These are phyloP conservation scores for Hyphodiscus sp. DNA, from an alignment of 2,329 filamentous ascomycete species.

Conservation along the genomic window DNA sequence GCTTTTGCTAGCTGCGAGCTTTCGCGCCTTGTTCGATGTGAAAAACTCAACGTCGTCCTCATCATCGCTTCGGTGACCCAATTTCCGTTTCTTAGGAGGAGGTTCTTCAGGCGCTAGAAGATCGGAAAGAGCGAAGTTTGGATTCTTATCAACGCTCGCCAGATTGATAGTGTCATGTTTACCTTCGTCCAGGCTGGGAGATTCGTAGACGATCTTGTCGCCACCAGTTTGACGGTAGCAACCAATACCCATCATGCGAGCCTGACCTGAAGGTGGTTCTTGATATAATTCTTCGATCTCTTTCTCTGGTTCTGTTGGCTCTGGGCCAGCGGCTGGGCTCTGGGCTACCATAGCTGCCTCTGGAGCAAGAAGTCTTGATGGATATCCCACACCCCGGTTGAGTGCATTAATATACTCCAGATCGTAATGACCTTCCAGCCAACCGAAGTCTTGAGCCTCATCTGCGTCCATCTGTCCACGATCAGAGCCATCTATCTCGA, in stretches of 20 bases:
- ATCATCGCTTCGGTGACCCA: slow-evolving; percentile 13
- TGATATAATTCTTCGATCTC: slow-evolving; percentile 14
- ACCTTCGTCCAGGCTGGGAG: slow-evolving; percentile 16
- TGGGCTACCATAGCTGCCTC: slow-evolving; percentile 14
- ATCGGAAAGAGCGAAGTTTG: slow-evolving; percentile 21
- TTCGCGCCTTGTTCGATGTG: slow-evolving; percentile 21
- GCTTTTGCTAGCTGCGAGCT: slow-evolving; percentile 12
- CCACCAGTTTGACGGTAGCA: slow-evolving; percentile 25
- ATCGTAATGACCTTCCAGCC: slow-evolving; percentile 15
- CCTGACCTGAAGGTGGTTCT: slow-evolving; percentile 18
- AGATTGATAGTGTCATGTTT: slow-evolving; percentile 3
- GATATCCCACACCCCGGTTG: slow-evolving; percentile 14
- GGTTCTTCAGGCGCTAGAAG: slow-evolving; percentile 16
- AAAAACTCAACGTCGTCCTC: slow-evolving; percentile 25
- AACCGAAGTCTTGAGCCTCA: slow-evolving; percentile 4
- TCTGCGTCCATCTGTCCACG: slow-evolving; percentile 3
- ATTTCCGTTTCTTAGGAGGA: slow-evolving; percentile 19
- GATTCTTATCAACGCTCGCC: slow-evolving; percentile 6
- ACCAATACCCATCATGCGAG: slow-evolving; percentile 27
- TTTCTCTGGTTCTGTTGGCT: not conserved
- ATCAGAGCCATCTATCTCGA: slow-evolving; percentile 1
- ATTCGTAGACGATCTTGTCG: slow-evolving; percentile 28
- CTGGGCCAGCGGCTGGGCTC: not conserved
- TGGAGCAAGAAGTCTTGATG: slow-evolving; percentile 19
- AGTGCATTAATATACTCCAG: slow-evolving; percentile 16